Evolutionary conservation across 306 rosid genomes (phyloP).

Genomic region (Macrotyloma uniflorum): DNA sequence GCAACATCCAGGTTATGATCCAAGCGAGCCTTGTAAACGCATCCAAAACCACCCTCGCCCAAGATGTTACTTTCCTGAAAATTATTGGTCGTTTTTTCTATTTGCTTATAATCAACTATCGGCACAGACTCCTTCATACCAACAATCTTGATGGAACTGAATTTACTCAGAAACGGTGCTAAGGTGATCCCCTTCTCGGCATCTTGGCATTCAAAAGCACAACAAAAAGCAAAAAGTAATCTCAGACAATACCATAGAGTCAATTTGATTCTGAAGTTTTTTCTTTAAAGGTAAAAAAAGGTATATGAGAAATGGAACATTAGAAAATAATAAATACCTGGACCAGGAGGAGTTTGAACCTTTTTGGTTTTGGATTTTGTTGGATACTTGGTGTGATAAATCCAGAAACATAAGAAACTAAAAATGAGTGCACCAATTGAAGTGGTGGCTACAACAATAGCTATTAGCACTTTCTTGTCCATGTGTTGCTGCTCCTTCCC

Average conservation of each 20-base stretch:
- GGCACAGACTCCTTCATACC: constrained; percentile 68
- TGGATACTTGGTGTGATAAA: constrained; percentile 46
- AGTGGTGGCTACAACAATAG: constrained; percentile 43
- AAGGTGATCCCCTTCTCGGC: constrained; percentile 66
- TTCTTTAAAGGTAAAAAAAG: neutral
- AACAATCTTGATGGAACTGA: constrained; percentile 56
- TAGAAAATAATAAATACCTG: constrained; percentile 35
- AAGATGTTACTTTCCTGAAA: constrained; percentile 71
- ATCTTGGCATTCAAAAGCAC: constrained; percentile 51
- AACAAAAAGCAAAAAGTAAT: neutral
- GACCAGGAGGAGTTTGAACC: constrained; percentile 44
- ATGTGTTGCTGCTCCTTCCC: constrained; percentile 44
- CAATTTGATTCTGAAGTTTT: neutral
- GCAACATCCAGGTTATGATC: constrained; percentile 76
- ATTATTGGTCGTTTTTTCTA: constrained; percentile 70
- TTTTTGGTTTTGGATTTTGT: constrained; percentile 46
- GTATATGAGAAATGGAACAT: neutral
- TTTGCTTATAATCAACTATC: constrained; percentile 66
- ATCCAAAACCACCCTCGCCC: constrained; percentile 93
- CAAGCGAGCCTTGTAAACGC: constrained; percentile 86
- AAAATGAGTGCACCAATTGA: constrained; percentile 32
- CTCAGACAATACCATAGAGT: neutral
- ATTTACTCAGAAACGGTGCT: constrained; percentile 59
- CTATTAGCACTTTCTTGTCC: constrained; percentile 53
- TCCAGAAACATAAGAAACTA: constrained; percentile 55